Evolutionary conservation across 257 asterid species (phyloP).

Genomic region (Verbena officinalis): DNA sequence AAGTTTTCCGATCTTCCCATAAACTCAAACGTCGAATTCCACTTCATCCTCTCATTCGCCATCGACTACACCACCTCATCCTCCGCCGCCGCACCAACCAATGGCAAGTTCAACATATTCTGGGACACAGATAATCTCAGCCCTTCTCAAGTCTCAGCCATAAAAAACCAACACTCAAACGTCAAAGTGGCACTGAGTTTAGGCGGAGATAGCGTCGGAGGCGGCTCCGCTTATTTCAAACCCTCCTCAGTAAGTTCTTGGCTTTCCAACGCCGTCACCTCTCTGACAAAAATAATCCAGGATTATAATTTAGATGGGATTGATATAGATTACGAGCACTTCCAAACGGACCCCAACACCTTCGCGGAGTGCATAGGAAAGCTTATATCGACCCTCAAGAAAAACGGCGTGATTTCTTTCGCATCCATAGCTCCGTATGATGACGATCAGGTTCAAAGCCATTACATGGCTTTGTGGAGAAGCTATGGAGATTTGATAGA

Average conservation of each 20-base stretch:
- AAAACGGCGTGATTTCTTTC: constrained; percentile 55
- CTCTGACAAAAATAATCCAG: constrained; percentile 53
- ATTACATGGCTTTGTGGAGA: constrained; percentile 70
- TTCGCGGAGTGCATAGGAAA: constrained; percentile 59
- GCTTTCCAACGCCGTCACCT: constrained; percentile 77
- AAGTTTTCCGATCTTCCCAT: constrained; percentile 69
- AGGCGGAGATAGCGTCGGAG: constrained; percentile 75
- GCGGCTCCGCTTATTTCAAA: constrained; percentile 50
- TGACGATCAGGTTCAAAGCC: constrained; percentile 63
- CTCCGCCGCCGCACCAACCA: constrained; percentile 57
- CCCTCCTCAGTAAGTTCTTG: constrained; percentile 56
- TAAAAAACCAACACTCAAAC: constrained; percentile 51
- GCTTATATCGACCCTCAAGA: constrained; percentile 49
- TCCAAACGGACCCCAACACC: constrained; percentile 46
- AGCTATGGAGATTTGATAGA: constrained; percentile 51
- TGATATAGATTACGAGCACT: constrained; percentile 80
- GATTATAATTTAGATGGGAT: constrained; percentile 65
- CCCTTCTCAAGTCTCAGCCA: constrained; percentile 52
- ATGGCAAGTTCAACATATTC: constrained; percentile 65
- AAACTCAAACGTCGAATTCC: constrained; percentile 63
- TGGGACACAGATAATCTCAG: constrained; percentile 74
- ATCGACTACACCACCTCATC: constrained; percentile 73
- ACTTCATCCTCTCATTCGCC: constrained; percentile 85
- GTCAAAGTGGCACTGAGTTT: constrained; percentile 66
- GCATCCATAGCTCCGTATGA: constrained; percentile 84